These are phyloP conservation scores for Ophiocordyceps polyrhachis-furcata DNA, from an alignment of 2,329 filamentous ascomycete genomes.

Conservation along the genomic window DNA sequence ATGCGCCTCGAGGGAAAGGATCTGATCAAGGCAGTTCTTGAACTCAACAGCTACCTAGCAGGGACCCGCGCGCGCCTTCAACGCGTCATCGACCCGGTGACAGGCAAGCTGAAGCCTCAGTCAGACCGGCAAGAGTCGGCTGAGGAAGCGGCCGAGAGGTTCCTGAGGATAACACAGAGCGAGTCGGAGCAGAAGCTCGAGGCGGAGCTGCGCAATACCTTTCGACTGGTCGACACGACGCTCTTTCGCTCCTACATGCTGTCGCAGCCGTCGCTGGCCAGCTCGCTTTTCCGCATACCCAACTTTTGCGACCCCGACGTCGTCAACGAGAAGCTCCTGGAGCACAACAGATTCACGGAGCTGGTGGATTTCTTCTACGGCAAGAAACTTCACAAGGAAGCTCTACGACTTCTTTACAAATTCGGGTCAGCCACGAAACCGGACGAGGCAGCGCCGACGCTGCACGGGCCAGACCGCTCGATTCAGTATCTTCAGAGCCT, in stretches of 20 bases:
- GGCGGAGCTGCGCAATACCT: constrained; percentile 53
- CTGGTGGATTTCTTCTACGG: constrained; percentile 95
- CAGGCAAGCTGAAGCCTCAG: constrained; percentile 39
- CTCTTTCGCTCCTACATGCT: constrained; percentile 94
- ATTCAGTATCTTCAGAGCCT: constrained; percentile 81
- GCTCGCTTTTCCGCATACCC: constrained; percentile 80
- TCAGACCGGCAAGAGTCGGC: constrained; percentile 22
- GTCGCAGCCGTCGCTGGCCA: constrained; percentile 64
- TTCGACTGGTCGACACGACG: constrained; percentile 78
- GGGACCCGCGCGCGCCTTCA: constrained; percentile 56
- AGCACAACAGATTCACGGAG: constrained; percentile 77
- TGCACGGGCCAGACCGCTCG: constrained; percentile 69
- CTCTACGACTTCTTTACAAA: constrained; percentile 60
- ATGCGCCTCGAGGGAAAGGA: constrained; percentile 58
- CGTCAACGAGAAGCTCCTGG: constrained; percentile 79
- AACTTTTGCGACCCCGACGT: constrained; percentile 96
- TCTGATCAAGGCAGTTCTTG: constrained; percentile 60
- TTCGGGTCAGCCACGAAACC: constrained; percentile 48
- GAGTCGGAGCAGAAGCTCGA: constrained; percentile 45
- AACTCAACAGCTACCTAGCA: constrained; percentile 73
- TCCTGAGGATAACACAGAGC: constrained; percentile 27
- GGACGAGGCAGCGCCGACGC: constrained; percentile 29
- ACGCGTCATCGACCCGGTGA: constrained; percentile 40
- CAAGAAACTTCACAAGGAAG: constrained; percentile 79
- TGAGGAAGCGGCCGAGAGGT: constrained; percentile 34